Percentiles rank a stretch among this genome's conserved stretches.
Evolutionary conservation across 2,329 filamentous ascomycete genomes (phyloP).

Genomic region (Scolecobasidium constrictum): DNA sequence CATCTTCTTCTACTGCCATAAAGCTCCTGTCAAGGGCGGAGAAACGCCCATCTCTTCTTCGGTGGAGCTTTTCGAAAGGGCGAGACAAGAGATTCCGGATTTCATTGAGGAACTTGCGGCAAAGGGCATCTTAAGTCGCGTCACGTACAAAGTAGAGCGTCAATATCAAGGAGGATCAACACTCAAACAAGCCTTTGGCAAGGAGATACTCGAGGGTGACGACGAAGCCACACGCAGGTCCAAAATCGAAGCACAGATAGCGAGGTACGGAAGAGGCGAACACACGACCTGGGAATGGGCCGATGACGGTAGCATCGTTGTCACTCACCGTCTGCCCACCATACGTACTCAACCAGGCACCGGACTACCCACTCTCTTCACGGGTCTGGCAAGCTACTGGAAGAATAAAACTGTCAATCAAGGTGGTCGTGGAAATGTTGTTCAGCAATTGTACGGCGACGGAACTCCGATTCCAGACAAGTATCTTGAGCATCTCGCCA

Average conservation of each 20-base stretch:
- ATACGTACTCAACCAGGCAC: conserved; percentile 37
- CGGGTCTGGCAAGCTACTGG: conserved; percentile 34
- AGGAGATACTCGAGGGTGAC: conserved; percentile 33
- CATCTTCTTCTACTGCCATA: conserved; percentile 38
- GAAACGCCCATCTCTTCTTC: conserved; percentile 40
- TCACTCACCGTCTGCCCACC: conserved; percentile 35
- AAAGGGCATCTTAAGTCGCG: conserved; percentile 34
- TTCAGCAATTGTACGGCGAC: conserved; percentile 34
- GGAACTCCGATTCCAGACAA: conserved; percentile 36
- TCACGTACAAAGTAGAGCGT: conserved; percentile 31
- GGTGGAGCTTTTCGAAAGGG: conserved; percentile 35
- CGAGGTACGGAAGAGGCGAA: conserved; percentile 33
- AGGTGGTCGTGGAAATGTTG: conserved; percentile 21
- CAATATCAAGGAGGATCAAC: conserved; percentile 39
- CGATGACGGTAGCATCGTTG: conserved; percentile 28
- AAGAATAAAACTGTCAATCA: conserved; percentile 23
- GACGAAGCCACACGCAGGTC: conserved; percentile 27
- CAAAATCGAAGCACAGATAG: conserved; percentile 41
- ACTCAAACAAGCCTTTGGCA: conserved; percentile 36
- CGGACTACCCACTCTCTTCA: conserved; percentile 36
- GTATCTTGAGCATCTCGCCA: conserved; percentile 29
- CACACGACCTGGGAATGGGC: conserved; percentile 39
- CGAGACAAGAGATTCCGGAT: conserved; percentile 35
- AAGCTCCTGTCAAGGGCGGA: conserved; percentile 23
- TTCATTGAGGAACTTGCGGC: conserved; percentile 32